Evolutionary conservation across 1,284 basidiomycete species (phyloP).

Genomic region (Puccinia hordei): DNA sequence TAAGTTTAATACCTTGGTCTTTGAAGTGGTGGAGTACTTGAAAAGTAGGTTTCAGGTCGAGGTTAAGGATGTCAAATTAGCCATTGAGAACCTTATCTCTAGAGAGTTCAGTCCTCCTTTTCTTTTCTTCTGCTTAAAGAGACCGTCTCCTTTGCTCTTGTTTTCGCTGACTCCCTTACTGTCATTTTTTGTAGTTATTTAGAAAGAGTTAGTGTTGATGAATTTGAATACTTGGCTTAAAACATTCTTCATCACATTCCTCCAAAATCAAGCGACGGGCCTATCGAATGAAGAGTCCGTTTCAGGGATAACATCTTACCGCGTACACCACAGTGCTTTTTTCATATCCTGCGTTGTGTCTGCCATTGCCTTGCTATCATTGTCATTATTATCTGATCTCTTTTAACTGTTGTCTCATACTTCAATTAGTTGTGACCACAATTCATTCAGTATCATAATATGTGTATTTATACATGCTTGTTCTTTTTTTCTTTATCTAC

Average conservation of each 20-base stretch:
- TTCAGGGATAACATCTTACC: too few relatives aligned
- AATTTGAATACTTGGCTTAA: constrained; percentile 36
- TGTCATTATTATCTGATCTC: too few relatives aligned
- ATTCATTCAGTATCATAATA: too few relatives aligned
- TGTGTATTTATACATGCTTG: too few relatives aligned
- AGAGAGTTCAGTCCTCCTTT: constrained; percentile 62
- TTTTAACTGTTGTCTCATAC: too few relatives aligned
- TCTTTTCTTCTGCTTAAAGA: neutral
- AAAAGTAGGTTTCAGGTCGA: constrained; percentile 71
- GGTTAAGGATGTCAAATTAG: constrained; percentile 74
- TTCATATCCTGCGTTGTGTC: too few relatives aligned
- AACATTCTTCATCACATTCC: neutral
- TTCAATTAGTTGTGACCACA: too few relatives aligned
- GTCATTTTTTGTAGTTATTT: constrained; percentile 11
- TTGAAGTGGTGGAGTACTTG: constrained; percentile 67
- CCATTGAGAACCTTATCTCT: constrained; percentile 79
- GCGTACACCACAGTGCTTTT: too few relatives aligned
- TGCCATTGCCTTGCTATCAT: too few relatives aligned
- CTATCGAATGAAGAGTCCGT: too few relatives aligned
- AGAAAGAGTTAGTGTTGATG: constrained; percentile 18
- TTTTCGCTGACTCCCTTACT: neutral
- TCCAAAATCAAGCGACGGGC: neutral
- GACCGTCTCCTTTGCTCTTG: neutral
- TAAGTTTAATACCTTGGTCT: constrained; percentile 71
- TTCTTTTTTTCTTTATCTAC: too few relatives aligned